phyloP scores from a whole-genome alignment of 192 early-diverging fungal genomes.

The Entomortierella chlamydospora region DNA sequence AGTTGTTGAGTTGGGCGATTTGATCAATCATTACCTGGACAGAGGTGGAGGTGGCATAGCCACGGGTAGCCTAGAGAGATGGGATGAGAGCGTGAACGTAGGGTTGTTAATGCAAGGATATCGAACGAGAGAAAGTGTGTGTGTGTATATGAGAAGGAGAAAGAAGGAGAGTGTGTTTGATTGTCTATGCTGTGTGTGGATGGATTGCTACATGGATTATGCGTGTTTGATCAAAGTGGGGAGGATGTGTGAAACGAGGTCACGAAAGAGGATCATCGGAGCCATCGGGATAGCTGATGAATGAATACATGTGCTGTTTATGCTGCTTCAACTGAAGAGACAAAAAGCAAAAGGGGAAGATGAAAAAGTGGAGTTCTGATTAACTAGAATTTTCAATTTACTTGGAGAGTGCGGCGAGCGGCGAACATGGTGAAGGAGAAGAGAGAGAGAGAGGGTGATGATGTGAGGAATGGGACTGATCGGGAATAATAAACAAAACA shows the following conservation, averaged over 20 bases:
- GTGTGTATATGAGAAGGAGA: too few species aligned
- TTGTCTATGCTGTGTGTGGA: too few species aligned
- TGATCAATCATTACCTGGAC: constrained; percentile 39
- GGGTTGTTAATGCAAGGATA: neutral
- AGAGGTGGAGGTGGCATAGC: constrained; percentile 35
- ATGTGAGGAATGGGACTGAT: constrained; percentile 10
- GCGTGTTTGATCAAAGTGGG: neutral
- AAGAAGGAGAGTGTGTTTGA: too few species aligned
- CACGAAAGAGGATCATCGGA: too few species aligned
- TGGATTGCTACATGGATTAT: neutral
- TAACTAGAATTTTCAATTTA: too few species aligned
- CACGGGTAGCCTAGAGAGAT: constrained; percentile 38
- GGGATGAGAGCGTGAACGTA: neutral
- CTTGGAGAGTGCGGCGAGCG: constrained; percentile 42
- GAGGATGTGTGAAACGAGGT: too few species aligned
- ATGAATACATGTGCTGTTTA: neutral
- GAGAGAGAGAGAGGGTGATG: constrained; percentile 8
- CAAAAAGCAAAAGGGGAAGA: neutral
- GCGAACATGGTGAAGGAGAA: constrained; percentile 28
- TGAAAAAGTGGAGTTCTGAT: neutral
- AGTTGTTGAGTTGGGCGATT: neutral
- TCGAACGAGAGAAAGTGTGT: neutral
- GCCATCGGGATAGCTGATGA: too few species aligned
- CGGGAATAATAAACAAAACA: constrained; percentile 26
- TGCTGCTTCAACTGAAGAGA: neutral